These are phyloP conservation scores for Marvania coccoides DNA, from an alignment of 139 green algal species.

Conservation along the genomic window DNA sequence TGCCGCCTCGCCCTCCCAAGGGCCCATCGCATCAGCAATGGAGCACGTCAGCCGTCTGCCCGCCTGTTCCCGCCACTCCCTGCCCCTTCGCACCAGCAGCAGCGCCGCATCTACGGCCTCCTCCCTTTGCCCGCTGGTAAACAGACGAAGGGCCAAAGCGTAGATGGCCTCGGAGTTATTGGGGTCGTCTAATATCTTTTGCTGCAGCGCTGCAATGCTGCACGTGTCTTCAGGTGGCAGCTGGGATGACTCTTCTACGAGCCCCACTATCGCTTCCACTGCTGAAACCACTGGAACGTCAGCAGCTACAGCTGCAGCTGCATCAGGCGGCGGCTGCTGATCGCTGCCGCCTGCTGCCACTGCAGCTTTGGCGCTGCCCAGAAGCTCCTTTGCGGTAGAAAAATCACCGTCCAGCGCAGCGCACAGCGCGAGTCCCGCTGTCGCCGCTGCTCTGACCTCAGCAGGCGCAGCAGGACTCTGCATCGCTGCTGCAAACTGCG, in stretches of 20 bases:
- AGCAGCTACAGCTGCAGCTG: neutral
- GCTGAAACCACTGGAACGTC: neutral
- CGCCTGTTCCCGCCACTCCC: constrained; percentile 10
- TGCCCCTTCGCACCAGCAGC: neutral
- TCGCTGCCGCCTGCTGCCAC: neutral
- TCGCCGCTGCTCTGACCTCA: neutral
- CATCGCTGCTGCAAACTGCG: neutral
- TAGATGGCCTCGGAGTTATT: neutral
- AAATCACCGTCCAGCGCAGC: neutral
- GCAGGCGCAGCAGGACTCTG: neutral
- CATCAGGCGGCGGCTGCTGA: neutral
- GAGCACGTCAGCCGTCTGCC: neutral
- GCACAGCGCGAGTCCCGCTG: constrained; percentile 2
- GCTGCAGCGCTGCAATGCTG: neutral
- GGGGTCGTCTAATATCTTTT: neutral
- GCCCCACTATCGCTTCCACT: neutral
- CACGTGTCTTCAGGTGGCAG: neutral
- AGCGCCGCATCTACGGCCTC: constrained; percentile 8
- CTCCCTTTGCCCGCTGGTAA: neutral
- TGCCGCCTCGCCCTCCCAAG: neutral
- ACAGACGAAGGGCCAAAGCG: neutral
- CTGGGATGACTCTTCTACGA: neutral
- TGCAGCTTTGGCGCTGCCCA: neutral
- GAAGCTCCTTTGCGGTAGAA: neutral
- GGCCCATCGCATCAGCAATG: constrained; percentile 3